Percentiles rank a stretch among this genome's conserved stretches.
phyloP scores from a whole-genome alignment of 2,329 filamentous ascomycete species.

The Graphiopsis chlorocephala region DNA sequence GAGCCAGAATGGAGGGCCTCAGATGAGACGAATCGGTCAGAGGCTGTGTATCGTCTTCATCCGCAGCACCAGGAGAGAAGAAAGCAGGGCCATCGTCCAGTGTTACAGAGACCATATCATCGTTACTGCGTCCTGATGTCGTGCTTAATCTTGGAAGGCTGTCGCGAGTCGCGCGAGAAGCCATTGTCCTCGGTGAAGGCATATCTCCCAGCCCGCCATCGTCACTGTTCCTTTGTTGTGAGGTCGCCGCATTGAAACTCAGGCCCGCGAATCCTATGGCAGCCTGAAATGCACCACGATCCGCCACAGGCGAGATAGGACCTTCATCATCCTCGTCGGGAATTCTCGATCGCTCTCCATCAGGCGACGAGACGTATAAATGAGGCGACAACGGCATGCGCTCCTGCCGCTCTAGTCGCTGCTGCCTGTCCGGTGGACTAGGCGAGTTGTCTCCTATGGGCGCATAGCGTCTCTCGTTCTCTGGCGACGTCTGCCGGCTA shows the following conservation, averaged over 20 bases:
- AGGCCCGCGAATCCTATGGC: slow-evolving; percentile 49
- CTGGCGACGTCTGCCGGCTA: slow-evolving; percentile 28
- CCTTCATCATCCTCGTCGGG: slow-evolving; percentile 38
- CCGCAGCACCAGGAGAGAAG: slow-evolving; percentile 43
- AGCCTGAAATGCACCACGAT: slow-evolving; percentile 47
- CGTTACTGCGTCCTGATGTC: slow-evolving; percentile 19
- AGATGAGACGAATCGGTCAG: slow-evolving; percentile 57
- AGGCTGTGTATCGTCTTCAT: slow-evolving; percentile 58
- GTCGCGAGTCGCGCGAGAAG: slow-evolving; percentile 21
- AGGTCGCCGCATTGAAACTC: slow-evolving; percentile 42
- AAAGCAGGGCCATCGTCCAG: slow-evolving; percentile 56
- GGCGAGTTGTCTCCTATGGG: slow-evolving; percentile 53
- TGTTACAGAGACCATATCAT: slow-evolving; percentile 41
- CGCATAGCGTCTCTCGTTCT: slow-evolving; percentile 41
- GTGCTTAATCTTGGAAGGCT: slow-evolving; percentile 32
- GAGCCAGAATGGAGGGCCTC: slow-evolving; percentile 55
- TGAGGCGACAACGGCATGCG: slow-evolving; percentile 26
- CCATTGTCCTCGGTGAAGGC: slow-evolving; percentile 9
- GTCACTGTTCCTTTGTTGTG: slow-evolving; percentile 21
- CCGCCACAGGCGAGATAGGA: slow-evolving; percentile 43
- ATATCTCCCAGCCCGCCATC: slow-evolving; percentile 22
- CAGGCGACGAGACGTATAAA: slow-evolving; percentile 38
- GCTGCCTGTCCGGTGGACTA: slow-evolving; percentile 38
- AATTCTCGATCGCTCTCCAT: slow-evolving; percentile 31
- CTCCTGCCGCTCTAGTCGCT: slow-evolving; percentile 27